These are phyloP conservation scores for Cyberlindnera meyerae DNA, from an alignment of 805 yeast genomes.

Conservation along the genomic window DNA sequence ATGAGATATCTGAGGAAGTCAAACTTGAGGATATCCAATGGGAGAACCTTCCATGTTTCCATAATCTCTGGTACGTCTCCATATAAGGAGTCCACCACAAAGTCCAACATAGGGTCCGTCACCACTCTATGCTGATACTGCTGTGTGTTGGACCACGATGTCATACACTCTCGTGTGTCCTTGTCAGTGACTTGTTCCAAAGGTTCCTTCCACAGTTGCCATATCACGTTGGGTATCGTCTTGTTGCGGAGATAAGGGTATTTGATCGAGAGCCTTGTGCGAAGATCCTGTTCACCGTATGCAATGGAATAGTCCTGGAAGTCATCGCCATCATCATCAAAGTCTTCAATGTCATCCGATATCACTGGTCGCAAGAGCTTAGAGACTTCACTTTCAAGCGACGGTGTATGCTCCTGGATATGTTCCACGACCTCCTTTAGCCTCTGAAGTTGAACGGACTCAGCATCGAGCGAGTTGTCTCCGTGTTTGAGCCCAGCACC, in stretches of 20 bases:
- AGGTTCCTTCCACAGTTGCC: slow-evolving; percentile 45
- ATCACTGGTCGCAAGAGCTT: not conserved
- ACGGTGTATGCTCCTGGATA: not conserved
- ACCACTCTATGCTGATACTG: slow-evolving; percentile 17
- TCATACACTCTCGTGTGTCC: slow-evolving; percentile 13
- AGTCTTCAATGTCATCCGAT: not conserved
- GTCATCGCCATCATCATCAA: not conserved
- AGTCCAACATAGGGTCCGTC: slow-evolving; percentile 39
- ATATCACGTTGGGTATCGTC: slow-evolving; percentile 38
- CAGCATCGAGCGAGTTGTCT: no score
- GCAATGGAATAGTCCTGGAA: slow-evolving; percentile 13
- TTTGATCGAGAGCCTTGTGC: slow-evolving; percentile 10
- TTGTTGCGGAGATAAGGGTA: slow-evolving; percentile 16
- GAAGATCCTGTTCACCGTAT: slow-evolving; percentile 17
- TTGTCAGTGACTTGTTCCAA: slow-evolving; percentile 26
- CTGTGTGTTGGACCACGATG: slow-evolving; percentile 17
- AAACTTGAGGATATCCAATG: slow-evolving; percentile 47
- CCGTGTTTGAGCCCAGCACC: no score
- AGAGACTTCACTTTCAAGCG: not conserved
- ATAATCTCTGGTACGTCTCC: slow-evolving; percentile 44
- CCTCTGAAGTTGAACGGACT: no score
- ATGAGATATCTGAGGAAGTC: slow-evolving; percentile 54
- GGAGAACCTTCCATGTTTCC: slow-evolving; percentile 44
- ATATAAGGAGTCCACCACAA: slow-evolving; percentile 33
- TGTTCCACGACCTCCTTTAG: no score